Percentiles rank a stretch among this genome's conserved stretches.
Conservation (phyloP, 2,329 filamentous ascomycete species). For the Diaporthe nobilis region DNA sequence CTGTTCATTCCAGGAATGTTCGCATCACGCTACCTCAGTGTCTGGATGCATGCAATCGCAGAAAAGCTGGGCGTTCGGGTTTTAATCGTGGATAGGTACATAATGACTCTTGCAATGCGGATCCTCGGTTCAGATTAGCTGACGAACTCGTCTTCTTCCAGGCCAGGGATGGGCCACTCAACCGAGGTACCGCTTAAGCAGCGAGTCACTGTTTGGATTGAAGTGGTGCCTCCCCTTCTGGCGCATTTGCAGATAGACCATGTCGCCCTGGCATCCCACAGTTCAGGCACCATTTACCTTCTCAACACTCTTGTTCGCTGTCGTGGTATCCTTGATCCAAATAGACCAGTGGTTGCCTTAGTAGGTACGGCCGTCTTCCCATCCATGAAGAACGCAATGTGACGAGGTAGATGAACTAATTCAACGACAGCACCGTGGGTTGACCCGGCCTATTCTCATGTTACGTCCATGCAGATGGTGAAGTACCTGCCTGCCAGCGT, state of each 20-base stretch:
- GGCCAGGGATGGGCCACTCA: slow-evolving; percentile 42
- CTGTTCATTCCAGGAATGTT: slow-evolving; percentile 46
- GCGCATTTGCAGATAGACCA: slow-evolving; percentile 32
- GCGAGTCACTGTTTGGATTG: slow-evolving; percentile 42
- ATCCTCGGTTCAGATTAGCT: background rate
- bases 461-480: slow-evolving; percentile 20
- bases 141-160: slow-evolving; percentile 1
- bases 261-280: slow-evolving; percentile 37
- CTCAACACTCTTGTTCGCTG: slow-evolving; percentile 36
- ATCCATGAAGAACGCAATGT: background rate
- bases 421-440: slow-evolving; percentile 35
- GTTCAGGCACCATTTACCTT: slow-evolving; percentile 37
- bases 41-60: slow-evolving; percentile 38
- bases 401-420: background rate
- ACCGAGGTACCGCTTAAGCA: slow-evolving; percentile 33
- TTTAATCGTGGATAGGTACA: slow-evolving; percentile 40
- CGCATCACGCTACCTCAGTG: slow-evolving; percentile 38
- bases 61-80: slow-evolving; percentile 41
- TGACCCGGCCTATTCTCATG: slow-evolving; percentile 29
- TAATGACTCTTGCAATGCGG: background rate
- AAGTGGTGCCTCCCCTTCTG: slow-evolving; percentile 35
- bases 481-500: slow-evolving; percentile 13
- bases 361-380: slow-evolving; percentile 6
- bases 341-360: slow-evolving; percentile 41
- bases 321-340: slow-evolving; percentile 29